A percentile compares a stretch with the other conserved stretches of the same genome.
phyloP scores from a whole-genome alignment of 164 flowering plant genomes.

The Vitis labrusca region DNA sequence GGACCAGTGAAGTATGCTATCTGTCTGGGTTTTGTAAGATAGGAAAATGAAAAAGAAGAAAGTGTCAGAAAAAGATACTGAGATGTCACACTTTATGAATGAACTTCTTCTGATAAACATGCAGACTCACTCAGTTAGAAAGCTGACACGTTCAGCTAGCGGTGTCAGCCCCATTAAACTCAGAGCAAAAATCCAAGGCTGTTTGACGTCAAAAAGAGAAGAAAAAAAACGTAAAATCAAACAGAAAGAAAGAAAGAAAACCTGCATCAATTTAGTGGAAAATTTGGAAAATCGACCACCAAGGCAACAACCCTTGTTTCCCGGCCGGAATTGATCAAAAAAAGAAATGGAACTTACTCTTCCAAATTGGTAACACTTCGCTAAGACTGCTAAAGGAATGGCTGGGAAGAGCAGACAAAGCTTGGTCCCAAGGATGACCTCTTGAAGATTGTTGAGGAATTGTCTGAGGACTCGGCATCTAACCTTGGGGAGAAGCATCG shows the following conservation, averaged over 20 bases:
- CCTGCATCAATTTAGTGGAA: too few relatives aligned
- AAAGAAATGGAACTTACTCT: constrained; percentile 32
- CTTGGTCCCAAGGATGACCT: constrained; percentile 62
- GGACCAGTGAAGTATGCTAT: constrained; percentile 46
- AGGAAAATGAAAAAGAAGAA: not conserved
- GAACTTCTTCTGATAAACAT: not conserved
- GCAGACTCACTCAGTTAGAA: constrained; percentile 43
- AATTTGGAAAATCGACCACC: too few relatives aligned
- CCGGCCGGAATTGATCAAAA: not conserved
- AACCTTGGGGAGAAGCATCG: constrained; percentile 23
- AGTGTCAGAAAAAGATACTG: not conserved
- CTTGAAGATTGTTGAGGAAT: constrained; percentile 41
- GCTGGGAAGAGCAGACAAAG: constrained; percentile 57
- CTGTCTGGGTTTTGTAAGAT: constrained; percentile 23
- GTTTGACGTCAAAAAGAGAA: not conserved
- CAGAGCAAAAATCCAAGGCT: constrained; percentile 46
- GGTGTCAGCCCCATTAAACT: constrained; percentile 50
- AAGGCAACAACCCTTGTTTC: too few relatives aligned
- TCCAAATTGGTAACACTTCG: constrained; percentile 35
- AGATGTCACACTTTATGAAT: not conserved
- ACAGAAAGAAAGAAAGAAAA: not conserved
- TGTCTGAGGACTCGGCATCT: constrained; percentile 28
- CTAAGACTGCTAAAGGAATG: constrained; percentile 48
- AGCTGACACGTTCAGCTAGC: constrained; percentile 51
- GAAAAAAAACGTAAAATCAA: not conserved